Percentiles rank a stretch among this genome's conserved stretches.
These are phyloP conservation scores for Lablab purpureus DNA, from an alignment of 306 rosid genomes.

Conservation along the genomic window DNA sequence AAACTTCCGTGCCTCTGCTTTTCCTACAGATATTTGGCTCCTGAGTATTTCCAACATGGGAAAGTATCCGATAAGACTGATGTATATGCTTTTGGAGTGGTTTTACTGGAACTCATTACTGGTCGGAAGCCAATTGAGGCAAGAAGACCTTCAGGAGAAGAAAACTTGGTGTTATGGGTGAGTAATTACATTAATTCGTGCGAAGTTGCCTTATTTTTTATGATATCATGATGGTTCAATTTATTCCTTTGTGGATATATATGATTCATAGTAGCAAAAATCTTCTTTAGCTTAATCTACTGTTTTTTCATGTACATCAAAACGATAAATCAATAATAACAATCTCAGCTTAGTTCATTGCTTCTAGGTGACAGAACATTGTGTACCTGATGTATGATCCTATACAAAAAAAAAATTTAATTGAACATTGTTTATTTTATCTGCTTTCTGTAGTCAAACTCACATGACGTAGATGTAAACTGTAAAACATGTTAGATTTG, in stretches of 20 bases:
- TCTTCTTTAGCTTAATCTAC: slow-evolving; percentile 15
- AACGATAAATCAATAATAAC: neutral
- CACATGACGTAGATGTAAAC: neutral
- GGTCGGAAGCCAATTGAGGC: slow-evolving; percentile 95
- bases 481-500: neutral
- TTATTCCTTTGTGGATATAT: slow-evolving; percentile 33
- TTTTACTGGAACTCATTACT: slow-evolving; percentile 89
- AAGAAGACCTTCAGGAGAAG: slow-evolving; percentile 78
- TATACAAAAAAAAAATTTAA: slow-evolving; percentile 18
- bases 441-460: slow-evolving; percentile 10
- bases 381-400: slow-evolving; percentile 14
- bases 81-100: slow-evolving; percentile 94
- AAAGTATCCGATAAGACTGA: slow-evolving; percentile 95
- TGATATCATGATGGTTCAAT: slow-evolving; percentile 5
- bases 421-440: slow-evolving; percentile 21
- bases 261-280: slow-evolving; percentile 22
- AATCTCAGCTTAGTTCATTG: slow-evolving; percentile 19
- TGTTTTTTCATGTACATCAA: neutral
- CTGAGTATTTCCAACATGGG: slow-evolving; percentile 98
- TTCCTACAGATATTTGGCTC: slow-evolving; percentile 82
- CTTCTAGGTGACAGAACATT: slow-evolving; percentile 29
- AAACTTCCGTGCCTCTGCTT: slow-evolving; percentile 6
- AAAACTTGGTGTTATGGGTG: slow-evolving; percentile 96
- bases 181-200: slow-evolving; percentile 47
- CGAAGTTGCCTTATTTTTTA: slow-evolving; percentile 8